Evolutionary conservation across 148 eudicot species (phyloP), one percentile per base, ranked within the genome.

Genomic region (Persicaria tinctoria): DNA sequence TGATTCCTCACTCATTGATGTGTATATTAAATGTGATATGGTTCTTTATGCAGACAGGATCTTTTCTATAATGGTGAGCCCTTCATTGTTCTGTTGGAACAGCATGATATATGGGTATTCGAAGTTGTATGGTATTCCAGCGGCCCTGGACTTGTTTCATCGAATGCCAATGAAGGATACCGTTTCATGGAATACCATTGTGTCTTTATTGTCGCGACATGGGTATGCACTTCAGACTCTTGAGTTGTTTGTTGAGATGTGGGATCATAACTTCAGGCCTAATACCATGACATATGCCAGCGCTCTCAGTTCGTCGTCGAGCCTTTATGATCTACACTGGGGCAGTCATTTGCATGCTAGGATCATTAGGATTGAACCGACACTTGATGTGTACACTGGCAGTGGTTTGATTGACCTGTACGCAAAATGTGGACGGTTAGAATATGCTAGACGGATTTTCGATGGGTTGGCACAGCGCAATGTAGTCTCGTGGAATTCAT

Each of bases 211-310:
- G 79, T 79, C 77, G 46, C 79, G 70, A 45, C 80, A 82, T 73
- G 84, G 79, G 7, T 73, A 64, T 64, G 75, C 56, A 12, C 41
- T 74, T 13, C 77, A 76, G 44, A 44, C 79, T 46, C 81, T 82
- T 51, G 14, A 68, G 74, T 69, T 84, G 84, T 79, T 84, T 77
- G 68, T 79, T 53, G 73, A 79, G 72, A 84, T 82, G 87, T 84
- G 79, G 62, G 18, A 17, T 56, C 80, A 75, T 68, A 82, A 79
- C 20, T 82, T 77, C 66, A 72, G 59, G 47, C 81, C 84, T 12
- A 79, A 82, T 77, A 81, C 87, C 59, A 73, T 59, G 84, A 84
- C 84, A 50, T 82, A 84, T 75, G 81, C 84, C 47, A 77, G 87
- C 64, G 81, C 74, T 62, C 76, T 84, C 4, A 78, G 87, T 73